Evolutionary conservation across 2,329 filamentous ascomycete genomes (phyloP).

Genomic region (Colletotrichum sp.): DNA sequence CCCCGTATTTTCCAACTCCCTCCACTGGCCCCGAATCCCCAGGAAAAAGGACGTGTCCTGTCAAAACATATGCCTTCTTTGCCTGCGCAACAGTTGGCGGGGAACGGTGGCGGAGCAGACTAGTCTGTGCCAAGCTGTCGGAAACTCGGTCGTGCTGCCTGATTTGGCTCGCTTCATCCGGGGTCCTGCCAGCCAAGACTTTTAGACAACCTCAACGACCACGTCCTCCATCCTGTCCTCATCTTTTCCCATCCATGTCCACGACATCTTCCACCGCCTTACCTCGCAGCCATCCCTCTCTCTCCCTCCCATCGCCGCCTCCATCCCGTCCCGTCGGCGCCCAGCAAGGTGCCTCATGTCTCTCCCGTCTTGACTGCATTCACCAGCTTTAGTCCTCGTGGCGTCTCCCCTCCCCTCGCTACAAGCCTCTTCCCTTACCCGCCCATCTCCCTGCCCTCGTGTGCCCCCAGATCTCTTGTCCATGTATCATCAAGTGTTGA

Average conservation of each 20-base stretch:
- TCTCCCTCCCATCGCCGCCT: neutral
- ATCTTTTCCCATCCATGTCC: neutral
- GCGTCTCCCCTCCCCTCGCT: neutral
- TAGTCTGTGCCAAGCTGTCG: conserved; percentile 16
- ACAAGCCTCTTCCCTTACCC: neutral
- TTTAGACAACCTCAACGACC: neutral
- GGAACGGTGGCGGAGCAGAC: conserved; percentile 9
- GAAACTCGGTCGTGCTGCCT: conserved; percentile 7
- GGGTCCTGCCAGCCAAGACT: neutral
- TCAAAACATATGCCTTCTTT: neutral
- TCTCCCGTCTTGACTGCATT: neutral
- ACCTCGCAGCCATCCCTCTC: neutral
- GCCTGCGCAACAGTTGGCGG: neutral
- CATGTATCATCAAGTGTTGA: neutral
- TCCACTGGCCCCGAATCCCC: neutral
- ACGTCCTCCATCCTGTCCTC: neutral
- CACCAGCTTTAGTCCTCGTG: conserved; percentile 16
- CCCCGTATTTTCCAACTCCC: neutral
- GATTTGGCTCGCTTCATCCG: neutral
- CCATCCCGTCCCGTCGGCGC: neutral
- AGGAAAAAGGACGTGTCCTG: neutral
- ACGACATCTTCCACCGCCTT: neutral
- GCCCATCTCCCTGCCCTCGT: neutral
- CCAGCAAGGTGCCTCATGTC: neutral
- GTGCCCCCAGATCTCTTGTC: neutral